Evolutionary conservation across 192 early-diverging fungal species (phyloP), one percentile per base, ranked within the genome.

Genomic region (Pecoramyces ruminantium): DNA sequence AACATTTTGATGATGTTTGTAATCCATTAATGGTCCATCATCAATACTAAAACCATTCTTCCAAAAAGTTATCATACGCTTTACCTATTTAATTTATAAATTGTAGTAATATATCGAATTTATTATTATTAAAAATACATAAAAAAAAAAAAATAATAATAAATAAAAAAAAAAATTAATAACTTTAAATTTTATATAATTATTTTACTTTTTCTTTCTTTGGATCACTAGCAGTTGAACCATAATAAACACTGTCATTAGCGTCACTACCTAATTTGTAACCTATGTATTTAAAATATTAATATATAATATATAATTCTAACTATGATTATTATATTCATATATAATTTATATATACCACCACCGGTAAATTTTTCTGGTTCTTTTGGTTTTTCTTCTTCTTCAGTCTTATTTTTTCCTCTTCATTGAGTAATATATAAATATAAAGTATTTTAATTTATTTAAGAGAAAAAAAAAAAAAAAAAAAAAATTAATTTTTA

Each of bases 41-140:
- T 94, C 96, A 82, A 99, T 88, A 79, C 93, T 96, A 83, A 98
- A 99, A 79, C 97, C 97, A 83, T 97, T 93, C 80, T 92, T 87
- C 95, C 96, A 99, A 82, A 99, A 98, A 17, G 94, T 98, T 79
- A 99, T 87, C 77, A 91, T 86, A 29, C 97, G 90, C 34, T 84
- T 87, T 27, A 88, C 89, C 87, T 92, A 84, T n/a, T 13, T 78
- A 34, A n/a, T n/a, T n/a, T n/a, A n/a, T n/a, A n/a, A n/a, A n/a
- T n/a, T n/a, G n/a, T n/a, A n/a, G n/a, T n/a, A n/a, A n/a, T n/a
- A n/a, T n/a, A n/a, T n/a, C 34, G 11, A 11, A 8, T 34, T 34
- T 34, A 34, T 34, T 34, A 34, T 34, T 34, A 34, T 34, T 34
- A n/a, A n/a, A n/a, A n/a, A n/a, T n/a, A n/a, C n/a, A n/a, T n/a